These are phyloP conservation scores for Lactifluus echinatus DNA, from an alignment of 768 basidiomycete genomes.

Conservation along the genomic window DNA sequence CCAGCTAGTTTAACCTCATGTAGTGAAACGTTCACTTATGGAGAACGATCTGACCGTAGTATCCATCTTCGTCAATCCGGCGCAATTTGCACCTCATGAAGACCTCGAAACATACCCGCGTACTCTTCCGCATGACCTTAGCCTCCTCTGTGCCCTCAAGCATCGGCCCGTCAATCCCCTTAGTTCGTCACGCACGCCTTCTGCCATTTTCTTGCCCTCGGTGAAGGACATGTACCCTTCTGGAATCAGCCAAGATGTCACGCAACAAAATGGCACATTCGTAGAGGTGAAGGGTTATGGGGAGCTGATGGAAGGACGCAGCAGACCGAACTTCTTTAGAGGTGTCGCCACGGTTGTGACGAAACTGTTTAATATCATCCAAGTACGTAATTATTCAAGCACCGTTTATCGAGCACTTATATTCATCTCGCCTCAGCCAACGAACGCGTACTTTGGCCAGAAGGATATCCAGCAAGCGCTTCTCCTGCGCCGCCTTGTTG, in stretches of 20 bases:
- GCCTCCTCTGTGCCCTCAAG: slow-evolving; percentile 39
- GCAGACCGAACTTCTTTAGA: slow-evolving; percentile 85
- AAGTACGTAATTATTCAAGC: slow-evolving; percentile 58
- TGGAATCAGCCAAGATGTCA: slow-evolving; percentile 71
- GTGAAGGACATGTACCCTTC: slow-evolving; percentile 88
- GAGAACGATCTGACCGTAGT: slow-evolving; percentile 83
- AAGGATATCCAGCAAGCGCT: slow-evolving; percentile 98
- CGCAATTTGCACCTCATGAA: slow-evolving; percentile 94
- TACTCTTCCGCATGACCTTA: slow-evolving; percentile 69
- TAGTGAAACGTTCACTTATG: slow-evolving; percentile 69
- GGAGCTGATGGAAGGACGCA: slow-evolving; percentile 87
- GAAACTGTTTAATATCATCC: slow-evolving; percentile 88
- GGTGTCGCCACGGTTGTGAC: slow-evolving; percentile 93
- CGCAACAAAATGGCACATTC: slow-evolving; percentile 77
- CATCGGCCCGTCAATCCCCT: slow-evolving; percentile 17
- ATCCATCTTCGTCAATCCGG: slow-evolving; percentile 97
- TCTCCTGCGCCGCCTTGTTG: slow-evolving; percentile 65
- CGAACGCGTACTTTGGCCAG: slow-evolving; percentile 90
- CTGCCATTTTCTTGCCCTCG: slow-evolving; percentile 72
- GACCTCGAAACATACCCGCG: slow-evolving; percentile 89
- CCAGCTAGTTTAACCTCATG: not conserved
- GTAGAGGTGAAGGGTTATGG: slow-evolving; percentile 87
- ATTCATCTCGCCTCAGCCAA: slow-evolving; percentile 61
- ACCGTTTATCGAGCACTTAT: slow-evolving; percentile 9
- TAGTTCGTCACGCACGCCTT: slow-evolving; percentile 34